Percentiles rank a stretch among this genome's conserved stretches.
phyloP scores from a whole-genome alignment of 2,329 filamentous ascomycete genomes.

The Phyllosticta ampelicida region DNA sequence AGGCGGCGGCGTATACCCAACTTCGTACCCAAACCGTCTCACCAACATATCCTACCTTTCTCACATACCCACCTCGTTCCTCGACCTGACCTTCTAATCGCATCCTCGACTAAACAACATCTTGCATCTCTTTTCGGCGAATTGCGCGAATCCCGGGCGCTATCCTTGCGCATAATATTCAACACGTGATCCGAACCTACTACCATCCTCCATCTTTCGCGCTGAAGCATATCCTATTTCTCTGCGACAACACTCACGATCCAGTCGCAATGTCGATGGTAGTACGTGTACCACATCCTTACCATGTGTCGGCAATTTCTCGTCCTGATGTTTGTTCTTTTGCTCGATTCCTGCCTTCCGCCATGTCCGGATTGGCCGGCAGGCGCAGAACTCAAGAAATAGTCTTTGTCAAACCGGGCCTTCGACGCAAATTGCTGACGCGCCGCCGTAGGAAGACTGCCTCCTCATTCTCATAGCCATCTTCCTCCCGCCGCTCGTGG shows the following conservation, averaged over 20 bases:
- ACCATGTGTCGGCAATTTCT: neutral
- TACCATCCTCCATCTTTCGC: neutral
- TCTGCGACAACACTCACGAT: neutral
- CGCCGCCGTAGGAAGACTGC: conserved; percentile 3
- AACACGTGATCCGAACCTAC: neutral
- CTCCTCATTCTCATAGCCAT: conserved; percentile 5
- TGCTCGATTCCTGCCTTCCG: neutral
- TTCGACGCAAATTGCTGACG: neutral
- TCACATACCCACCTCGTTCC: neutral
- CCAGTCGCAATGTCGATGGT: neutral
- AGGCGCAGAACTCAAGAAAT: neutral
- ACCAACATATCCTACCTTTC: neutral
- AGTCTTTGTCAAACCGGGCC: neutral
- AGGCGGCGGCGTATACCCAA: neutral
- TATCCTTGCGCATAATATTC: neutral
- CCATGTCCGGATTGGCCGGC: neutral
- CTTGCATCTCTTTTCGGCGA: neutral
- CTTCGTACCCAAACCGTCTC: neutral
- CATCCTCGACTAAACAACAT: neutral
- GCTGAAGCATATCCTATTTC: neutral
- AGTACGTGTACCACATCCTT: neutral
- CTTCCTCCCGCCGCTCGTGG: conserved; percentile 5
- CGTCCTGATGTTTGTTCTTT: neutral
- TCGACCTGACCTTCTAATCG: neutral
- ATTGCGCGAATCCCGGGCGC: neutral